Conservation (phyloP, 2,329 filamentous ascomycete species). For the Fusarium incarnatum region DNA sequence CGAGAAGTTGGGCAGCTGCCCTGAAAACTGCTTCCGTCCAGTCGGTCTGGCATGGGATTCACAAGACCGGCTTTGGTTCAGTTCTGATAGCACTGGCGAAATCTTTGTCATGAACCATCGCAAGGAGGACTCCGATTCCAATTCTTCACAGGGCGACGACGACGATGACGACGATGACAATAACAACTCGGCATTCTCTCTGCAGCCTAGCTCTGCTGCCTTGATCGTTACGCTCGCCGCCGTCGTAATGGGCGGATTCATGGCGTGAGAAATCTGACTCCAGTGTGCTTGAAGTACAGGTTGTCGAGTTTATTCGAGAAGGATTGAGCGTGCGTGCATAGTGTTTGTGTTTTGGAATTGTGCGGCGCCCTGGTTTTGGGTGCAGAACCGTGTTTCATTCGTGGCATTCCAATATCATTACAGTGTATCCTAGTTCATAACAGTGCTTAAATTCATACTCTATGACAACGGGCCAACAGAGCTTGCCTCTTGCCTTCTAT, state of each 20-base stretch:
- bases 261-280: constrained; percentile 40
- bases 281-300: neutral
- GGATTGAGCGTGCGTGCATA: neutral
- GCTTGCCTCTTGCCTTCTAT: neutral
- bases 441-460: constrained; percentile 18
- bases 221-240: constrained; percentile 47
- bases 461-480: constrained; percentile 16
- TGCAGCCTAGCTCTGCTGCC: constrained; percentile 32
- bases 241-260: constrained; percentile 45
- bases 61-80: constrained; percentile 69
- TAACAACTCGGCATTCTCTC: constrained; percentile 39
- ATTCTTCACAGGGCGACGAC: neutral
- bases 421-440: constrained; percentile 5
- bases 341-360: neutral
- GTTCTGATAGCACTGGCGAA: constrained; percentile 72
- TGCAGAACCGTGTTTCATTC: neutral
- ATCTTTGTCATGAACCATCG: constrained; percentile 64
- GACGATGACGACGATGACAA: constrained; percentile 21
- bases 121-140: constrained; percentile 5
- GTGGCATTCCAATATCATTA: neutral
- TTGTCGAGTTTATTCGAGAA: neutral
- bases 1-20: constrained; percentile 63
- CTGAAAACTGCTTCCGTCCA: constrained; percentile 70
- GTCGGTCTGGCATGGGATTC: constrained; percentile 67
- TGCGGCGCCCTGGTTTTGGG: neutral